phyloP scores from a whole-genome alignment of 2,329 filamentous ascomycete species.

The Colletotrichum chlorophyti region DNA sequence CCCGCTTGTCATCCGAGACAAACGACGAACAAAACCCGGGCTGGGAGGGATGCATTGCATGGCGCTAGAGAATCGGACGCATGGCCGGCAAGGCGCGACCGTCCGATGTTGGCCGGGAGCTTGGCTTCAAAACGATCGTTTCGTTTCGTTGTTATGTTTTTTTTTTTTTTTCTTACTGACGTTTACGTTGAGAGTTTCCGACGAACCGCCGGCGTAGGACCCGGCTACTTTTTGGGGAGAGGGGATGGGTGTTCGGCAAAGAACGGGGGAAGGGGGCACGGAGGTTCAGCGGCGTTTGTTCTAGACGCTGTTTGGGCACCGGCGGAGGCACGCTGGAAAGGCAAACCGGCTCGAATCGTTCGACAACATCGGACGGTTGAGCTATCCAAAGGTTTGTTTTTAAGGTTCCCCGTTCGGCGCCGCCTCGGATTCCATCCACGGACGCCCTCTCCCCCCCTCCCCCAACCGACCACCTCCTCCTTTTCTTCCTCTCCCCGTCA shows the following conservation, averaged over 20 bases:
- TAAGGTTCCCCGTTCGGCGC: neutral
- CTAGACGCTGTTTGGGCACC: too few species aligned
- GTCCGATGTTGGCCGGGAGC: too few species aligned
- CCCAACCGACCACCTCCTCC: neutral
- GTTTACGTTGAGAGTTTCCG: too few species aligned
- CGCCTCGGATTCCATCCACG: slow-evolving; percentile 11
- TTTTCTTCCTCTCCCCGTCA: neutral
- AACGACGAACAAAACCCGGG: slow-evolving; percentile 25
- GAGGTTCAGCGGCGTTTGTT: neutral
- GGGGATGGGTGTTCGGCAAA: too few species aligned
- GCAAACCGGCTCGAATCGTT: neutral
- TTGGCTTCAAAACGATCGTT: too few species aligned
- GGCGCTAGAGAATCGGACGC: slow-evolving; percentile 3
- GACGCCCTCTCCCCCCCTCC: neutral
- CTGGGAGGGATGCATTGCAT: neutral
- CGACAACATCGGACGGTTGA: neutral
- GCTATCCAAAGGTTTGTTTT: too few species aligned
- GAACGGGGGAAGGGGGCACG: too few species aligned
- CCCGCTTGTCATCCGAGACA: slow-evolving; percentile 7
- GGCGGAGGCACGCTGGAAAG: neutral
- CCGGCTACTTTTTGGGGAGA: too few species aligned
- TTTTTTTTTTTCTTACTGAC: too few species aligned
- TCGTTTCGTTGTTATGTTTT: too few species aligned
- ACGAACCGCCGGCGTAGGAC: too few species aligned
- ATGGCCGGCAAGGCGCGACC: neutral